Evolutionary conservation across 208 protist genomes (phyloP), one percentile per base, ranked within the genome.

Genomic region (Zelonia costaricensis): DNA sequence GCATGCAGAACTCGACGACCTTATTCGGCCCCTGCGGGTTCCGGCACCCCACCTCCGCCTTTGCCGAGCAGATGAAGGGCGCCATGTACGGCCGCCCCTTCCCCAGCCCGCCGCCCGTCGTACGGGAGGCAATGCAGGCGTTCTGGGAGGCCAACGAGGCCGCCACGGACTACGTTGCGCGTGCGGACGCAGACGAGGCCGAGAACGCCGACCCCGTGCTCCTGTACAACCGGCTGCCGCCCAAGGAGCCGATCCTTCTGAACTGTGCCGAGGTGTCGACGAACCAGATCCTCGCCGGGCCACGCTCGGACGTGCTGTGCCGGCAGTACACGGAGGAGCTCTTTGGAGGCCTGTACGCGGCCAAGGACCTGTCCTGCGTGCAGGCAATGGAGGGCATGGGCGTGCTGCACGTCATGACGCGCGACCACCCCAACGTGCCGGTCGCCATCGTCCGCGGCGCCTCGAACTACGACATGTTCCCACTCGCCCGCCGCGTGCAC

Each of bases 381-480:
- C 76, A 80, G 62, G 78, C 78, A 45, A 79, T 78, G 72, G 82
- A 84, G 42, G 75, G 76, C 16, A 36, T 77, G 40, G 82, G 82
- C 3, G 72, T 89, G 44, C 48, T 89, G 39, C 73, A 83, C 46
- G 74, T 73, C 22, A 59, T 88, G 38, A 69, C 69, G 3, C 49
- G 48, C 63, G 40, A 73, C 36, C 79, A 70, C 47, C 78, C 78
- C 25, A 22, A 68, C n/a, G 44, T 89, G 15, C 75, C 78, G 8
- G 78, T 82, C 18, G 78, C 76, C 30, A 66, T 86, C 9, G 73
- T 89, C 36, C 83, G 79, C 38, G 78, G 69, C 6, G 76, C 59
- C 16, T 75, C 67, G 9, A 76, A 84, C 62, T 86, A 84, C 68
- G 68, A 80, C 66, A 77, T 81, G 70, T 78, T 76, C 57, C 83